Conservation (phyloP, 331 rosid species). For the Malus hybrid region DNA sequence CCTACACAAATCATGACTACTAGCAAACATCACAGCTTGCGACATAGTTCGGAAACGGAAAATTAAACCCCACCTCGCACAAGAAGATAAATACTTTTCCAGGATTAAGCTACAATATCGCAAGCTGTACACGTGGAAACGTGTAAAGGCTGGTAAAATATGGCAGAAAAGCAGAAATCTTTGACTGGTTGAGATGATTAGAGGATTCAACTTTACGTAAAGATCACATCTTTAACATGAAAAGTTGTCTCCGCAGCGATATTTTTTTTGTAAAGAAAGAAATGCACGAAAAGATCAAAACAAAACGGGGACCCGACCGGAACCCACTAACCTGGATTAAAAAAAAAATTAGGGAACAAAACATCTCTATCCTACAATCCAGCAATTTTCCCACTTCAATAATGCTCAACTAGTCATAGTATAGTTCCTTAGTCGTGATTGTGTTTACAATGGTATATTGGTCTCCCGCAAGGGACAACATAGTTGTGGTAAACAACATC, state of each 20-base stretch:
- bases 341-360: neutral
- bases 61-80: neutral
- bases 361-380: conserved; percentile 1
- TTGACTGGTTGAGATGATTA: conserved; percentile 1
- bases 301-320: neutral
- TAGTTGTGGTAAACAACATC: neutral
- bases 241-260: conserved; percentile 9
- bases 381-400: neutral
- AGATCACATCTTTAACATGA: conserved; percentile 21
- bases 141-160: conserved; percentile 15
- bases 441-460: neutral
- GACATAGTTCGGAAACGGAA: neutral
- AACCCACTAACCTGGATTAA: conserved; percentile 13
- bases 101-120: conserved; percentile 19
- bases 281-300: neutral
- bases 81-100: conserved; percentile 5
- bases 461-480: neutral
- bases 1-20: neutral
- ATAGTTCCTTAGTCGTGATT: neutral
- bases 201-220: conserved; percentile 19
- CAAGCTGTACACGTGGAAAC: conserved; percentile 10
- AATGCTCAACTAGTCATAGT: neutral
- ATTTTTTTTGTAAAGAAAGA: neutral
- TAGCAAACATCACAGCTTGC: neutral
- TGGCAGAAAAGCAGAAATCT: conserved; percentile 15